Conservation (phyloP, 2,329 filamentous ascomycete species). For the Anisogramma anomala region DNA sequence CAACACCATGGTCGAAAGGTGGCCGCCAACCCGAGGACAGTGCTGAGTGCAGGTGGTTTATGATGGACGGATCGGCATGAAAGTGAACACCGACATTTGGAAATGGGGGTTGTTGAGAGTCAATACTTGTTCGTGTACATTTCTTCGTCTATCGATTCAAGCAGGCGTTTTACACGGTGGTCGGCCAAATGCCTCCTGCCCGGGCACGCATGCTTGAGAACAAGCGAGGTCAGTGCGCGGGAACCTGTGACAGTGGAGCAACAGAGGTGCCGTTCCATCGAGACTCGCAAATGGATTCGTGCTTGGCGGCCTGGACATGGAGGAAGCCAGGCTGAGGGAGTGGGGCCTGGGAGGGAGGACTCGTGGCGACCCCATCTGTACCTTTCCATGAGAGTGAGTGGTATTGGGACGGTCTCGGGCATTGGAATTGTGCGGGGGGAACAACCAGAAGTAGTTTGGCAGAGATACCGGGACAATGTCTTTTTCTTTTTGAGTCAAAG, state of each 20-base stretch:
- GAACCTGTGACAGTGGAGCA: neutral
- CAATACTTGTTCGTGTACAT: conserved; percentile 12
- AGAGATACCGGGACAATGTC: conserved; percentile 6
- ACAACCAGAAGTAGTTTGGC: conserved; percentile 1
- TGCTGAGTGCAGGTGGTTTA: neutral
- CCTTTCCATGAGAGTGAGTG: conserved; percentile 4
- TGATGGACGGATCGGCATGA: no score
- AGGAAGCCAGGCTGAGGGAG: neutral
- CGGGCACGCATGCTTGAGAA: neutral
- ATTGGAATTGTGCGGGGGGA: neutral
- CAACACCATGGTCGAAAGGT: neutral
- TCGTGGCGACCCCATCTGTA: neutral
- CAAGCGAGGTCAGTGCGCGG: neutral
- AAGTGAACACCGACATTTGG: conserved; percentile 1
- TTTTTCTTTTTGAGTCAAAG: conserved; percentile 2
- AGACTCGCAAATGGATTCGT: neutral
- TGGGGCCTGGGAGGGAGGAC: no score
- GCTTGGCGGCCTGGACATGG: neutral
- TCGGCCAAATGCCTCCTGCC: neutral
- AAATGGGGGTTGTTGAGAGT: conserved; percentile 2
- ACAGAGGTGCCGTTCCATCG: neutral
- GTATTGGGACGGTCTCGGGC: neutral
- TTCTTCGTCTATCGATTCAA: conserved; percentile 7
- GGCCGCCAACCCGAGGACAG: neutral
- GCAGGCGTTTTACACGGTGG: conserved; percentile 10